Conservation (phyloP, 2,329 filamentous ascomycete species). For the Trichoderma semiorbis region DNA sequence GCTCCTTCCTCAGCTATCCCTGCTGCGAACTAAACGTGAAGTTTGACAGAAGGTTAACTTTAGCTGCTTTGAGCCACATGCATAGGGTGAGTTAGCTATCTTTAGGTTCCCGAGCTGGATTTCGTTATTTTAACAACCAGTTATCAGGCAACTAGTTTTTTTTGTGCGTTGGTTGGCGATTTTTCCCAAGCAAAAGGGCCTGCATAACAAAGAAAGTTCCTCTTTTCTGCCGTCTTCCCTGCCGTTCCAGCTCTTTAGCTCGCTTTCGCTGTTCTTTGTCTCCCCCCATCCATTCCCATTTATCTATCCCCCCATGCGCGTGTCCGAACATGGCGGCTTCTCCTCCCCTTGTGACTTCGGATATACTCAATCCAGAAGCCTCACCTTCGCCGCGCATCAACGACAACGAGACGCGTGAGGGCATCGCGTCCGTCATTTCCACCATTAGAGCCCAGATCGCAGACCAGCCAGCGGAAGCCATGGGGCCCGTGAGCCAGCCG, state of each 20-base stretch:
- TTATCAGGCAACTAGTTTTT: background rate
- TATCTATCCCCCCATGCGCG: background rate
- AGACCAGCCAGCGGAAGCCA: background rate
- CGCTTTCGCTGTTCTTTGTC: background rate
- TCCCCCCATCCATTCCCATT: background rate
- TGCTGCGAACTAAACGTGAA: background rate
- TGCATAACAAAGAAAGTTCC: background rate
- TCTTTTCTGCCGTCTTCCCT: background rate
- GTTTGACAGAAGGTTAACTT: background rate
- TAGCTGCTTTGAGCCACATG: background rate
- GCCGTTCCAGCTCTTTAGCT: background rate
- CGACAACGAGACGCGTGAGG: constrained; percentile 7
- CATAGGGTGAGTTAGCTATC: background rate
- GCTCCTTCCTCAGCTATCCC: background rate
- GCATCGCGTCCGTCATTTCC: constrained; percentile 1
- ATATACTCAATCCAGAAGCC: background rate
- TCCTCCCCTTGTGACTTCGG: background rate
- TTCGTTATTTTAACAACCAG: background rate
- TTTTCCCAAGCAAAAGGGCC: background rate
- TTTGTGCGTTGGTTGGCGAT: background rate
- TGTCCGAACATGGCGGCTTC: background rate
- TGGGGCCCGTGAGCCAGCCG: background rate
- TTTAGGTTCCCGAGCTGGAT: background rate
- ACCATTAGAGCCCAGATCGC: background rate
- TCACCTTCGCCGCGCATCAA: background rate